Conservation (phyloP, 2,329 filamentous ascomycete genomes). For the Pyrenochaeta sp. region DNA sequence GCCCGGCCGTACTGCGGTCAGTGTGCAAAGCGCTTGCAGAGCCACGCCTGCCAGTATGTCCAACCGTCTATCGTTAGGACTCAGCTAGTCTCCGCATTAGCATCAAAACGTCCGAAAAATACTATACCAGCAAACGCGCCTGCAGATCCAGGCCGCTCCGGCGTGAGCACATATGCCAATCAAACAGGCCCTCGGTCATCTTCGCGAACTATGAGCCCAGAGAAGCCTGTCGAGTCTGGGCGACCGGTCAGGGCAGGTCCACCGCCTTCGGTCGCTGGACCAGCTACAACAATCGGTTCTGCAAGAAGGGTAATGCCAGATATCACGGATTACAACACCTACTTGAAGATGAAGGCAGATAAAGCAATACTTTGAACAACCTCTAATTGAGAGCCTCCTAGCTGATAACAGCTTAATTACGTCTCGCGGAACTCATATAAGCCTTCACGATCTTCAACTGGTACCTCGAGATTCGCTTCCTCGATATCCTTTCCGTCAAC, state of each 20-base stretch:
- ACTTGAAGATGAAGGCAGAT: background rate
- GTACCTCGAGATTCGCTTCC: conserved; percentile 84
- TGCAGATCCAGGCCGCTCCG: background rate
- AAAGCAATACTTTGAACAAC: background rate
- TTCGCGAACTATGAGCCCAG: background rate
- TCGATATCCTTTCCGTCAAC: conserved; percentile 83
- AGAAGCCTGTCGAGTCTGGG: background rate
- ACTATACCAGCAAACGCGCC: background rate
- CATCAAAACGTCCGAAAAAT: background rate
- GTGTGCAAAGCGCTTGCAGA: conserved; percentile 7
- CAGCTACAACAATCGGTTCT: background rate
- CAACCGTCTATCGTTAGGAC: background rate
- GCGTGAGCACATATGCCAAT: too few relatives aligned
- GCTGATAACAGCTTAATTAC: conserved; percentile 33
- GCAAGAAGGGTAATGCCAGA: conserved; percentile 1
- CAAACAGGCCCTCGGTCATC: background rate
- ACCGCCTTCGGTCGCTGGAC: background rate
- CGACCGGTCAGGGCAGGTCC: background rate
- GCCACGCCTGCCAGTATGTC: conserved; percentile 2
- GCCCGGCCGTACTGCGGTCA: conserved; percentile 2
- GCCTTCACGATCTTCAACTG: conserved; percentile 79
- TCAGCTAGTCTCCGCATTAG: background rate
- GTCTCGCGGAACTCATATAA: conserved; percentile 74
- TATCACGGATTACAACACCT: conserved; percentile 5
- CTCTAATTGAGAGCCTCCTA: background rate